phyloP scores from a whole-genome alignment of 352 stramenopile genomes.

The Pythium volutum region DNA sequence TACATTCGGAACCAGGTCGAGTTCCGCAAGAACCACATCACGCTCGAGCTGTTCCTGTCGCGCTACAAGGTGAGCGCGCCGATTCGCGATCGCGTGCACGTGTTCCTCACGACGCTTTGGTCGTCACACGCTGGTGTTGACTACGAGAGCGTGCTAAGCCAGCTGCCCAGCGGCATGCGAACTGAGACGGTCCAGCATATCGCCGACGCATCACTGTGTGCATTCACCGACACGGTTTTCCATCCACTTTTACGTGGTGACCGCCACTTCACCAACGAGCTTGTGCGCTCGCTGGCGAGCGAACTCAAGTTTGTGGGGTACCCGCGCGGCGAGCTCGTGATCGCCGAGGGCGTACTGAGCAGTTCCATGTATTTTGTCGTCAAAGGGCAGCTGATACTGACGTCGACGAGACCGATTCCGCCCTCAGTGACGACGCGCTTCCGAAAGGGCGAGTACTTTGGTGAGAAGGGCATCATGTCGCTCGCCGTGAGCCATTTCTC shows the following conservation, averaged over 20 bases:
- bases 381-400: conserved; percentile 33
- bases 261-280: conserved; percentile 8
- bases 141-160: conserved; percentile 51
- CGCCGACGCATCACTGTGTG: conserved; percentile 33
- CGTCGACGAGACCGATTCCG: background rate
- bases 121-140: conserved; percentile 31
- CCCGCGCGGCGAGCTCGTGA: conserved; percentile 40
- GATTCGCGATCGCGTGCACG: conserved; percentile 44
- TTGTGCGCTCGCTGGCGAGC: conserved; percentile 18
- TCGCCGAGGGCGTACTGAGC: conserved; percentile 43
- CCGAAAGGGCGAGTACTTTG: conserved; percentile 45
- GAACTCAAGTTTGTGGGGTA: conserved; percentile 52
- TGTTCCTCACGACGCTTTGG: conserved; percentile 55
- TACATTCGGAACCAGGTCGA: conserved; percentile 60
- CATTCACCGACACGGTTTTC: conserved; percentile 34
- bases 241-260: conserved; percentile 25
- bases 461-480: conserved; percentile 40
- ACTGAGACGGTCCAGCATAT: conserved; percentile 48
- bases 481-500: conserved; percentile 43
- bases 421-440: conserved; percentile 10
- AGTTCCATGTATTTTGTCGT: conserved; percentile 62
- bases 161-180: conserved; percentile 41
- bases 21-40: conserved; percentile 65
- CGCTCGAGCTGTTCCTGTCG: conserved; percentile 43
- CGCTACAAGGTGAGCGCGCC: conserved; percentile 37